Base-by-base conservation (phyloP, 192 early-diverging fungal genomes). In the Geranomyces michiganensis region DNA sequence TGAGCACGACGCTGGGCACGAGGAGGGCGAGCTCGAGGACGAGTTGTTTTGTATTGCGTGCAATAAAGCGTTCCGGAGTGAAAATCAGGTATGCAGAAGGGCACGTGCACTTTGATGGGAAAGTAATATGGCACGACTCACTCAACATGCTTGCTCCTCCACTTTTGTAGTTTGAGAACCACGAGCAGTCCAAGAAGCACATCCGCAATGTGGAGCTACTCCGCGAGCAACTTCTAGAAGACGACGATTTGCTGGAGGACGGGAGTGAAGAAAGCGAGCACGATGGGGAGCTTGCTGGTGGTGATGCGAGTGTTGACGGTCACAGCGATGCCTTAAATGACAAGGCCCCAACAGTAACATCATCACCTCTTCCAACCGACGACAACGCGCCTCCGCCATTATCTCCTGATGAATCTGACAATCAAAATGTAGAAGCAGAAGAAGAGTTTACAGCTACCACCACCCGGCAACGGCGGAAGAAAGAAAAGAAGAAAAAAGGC, bases 171-270 rank as follows among this genome's bases (percentile, higher is more conserved):
- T 90, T 85, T 82, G 80, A 79, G 32, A 96, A 92, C 69, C 97
- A 99, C 72, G 91, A 94, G 65, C 70, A 85, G 69, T 93, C 92
- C 48, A 93, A 92, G 73, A 92, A 92, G 67, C 97, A 99, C 74
- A 71, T 88, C 12, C 88, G 92, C 73, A 89, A 86, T 31, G 92
- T 92, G 4, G 85, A 90, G 56, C 77, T 84, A n/a, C 79, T 97
- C 17, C 79, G 89, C 33, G 76, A 87, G 47, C 83, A 96, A 71
- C 90, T 98, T 86, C 44, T 78, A 26, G 76, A 76, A 36, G 77
- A 79, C 1, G 63, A 55, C 21, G 58, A n/a, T 4, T n/a, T 75
- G 68, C 22, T 9, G 27, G 49, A 44, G 17, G 72, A 68, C 44
- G 71, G 1, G 46, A 56, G 43, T 56, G 56, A 36, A 15, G 12